A percentile compares a stretch with the other conserved stretches of the same genome.
Evolutionary conservation across 2,329 filamentous ascomycete species (phyloP).

Genomic region (Aureobasidium melanogenum): DNA sequence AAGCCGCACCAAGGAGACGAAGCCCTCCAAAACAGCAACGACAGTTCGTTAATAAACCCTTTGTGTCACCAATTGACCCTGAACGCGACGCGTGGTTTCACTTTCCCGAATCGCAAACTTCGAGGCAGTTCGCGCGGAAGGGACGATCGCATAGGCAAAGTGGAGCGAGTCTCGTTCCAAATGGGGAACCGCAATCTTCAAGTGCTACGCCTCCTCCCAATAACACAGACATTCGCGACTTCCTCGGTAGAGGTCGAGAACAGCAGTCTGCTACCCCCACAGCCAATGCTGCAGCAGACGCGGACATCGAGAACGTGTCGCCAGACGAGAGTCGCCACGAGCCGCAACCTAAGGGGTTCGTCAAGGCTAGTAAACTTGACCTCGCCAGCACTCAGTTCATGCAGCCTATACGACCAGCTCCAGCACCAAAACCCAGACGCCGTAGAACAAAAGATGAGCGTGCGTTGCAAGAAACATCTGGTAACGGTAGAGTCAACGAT

Average conservation of each 20-base stretch:
- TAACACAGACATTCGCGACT: slow-evolving; percentile 11
- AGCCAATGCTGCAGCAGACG: neutral
- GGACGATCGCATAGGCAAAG: slow-evolving; percentile 5
- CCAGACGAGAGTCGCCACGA: neutral
- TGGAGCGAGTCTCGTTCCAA: slow-evolving; percentile 16
- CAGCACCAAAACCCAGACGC: slow-evolving; percentile 2
- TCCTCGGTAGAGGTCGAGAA: neutral
- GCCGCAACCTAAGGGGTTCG: slow-evolving; percentile 16
- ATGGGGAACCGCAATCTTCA: slow-evolving; percentile 18
- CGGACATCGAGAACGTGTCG: neutral
- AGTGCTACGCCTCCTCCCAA: neutral
- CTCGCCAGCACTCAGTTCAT: slow-evolving; percentile 14
- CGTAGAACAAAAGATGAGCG: slow-evolving; percentile 4
- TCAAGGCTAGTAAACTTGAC: slow-evolving; percentile 23
- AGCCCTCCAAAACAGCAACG: slow-evolving; percentile 17
- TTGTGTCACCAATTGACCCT: slow-evolving; percentile 20
- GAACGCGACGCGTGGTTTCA: slow-evolving; percentile 20
- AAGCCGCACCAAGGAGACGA: slow-evolving; percentile 12
- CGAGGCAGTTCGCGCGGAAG: neutral
- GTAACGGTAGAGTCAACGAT: neutral
- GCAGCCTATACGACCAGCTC: neutral
- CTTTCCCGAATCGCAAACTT: slow-evolving; percentile 9
- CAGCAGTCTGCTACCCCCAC: neutral
- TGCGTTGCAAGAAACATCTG: neutral
- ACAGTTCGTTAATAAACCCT: slow-evolving; percentile 22